These are phyloP conservation scores for Alternaria triticina DNA, from an alignment of 2,329 filamentous ascomycete species.

Conservation along the genomic window DNA sequence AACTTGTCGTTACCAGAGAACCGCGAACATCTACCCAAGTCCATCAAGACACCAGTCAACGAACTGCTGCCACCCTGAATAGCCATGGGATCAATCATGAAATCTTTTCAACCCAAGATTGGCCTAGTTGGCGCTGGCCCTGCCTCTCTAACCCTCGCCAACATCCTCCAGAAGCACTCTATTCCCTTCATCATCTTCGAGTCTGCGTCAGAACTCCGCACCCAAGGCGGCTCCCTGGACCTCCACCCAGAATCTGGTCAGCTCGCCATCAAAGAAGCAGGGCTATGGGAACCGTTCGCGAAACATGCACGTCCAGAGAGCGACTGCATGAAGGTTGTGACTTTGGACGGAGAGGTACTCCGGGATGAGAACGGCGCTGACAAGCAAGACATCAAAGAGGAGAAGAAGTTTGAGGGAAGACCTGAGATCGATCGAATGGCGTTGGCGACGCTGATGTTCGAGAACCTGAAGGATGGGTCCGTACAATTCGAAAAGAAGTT, in stretches of 20 bases:
- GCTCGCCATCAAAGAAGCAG: conserved; percentile 58
- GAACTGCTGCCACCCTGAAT: background rate
- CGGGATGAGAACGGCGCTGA: conserved; percentile 36
- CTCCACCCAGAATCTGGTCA: conserved; percentile 61
- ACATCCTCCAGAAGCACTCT: conserved; percentile 57
- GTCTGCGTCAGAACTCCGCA: conserved; percentile 45
- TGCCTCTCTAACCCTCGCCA: conserved; percentile 58
- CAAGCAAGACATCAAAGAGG: conserved; percentile 49
- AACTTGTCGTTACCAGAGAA: background rate
- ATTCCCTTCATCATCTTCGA: conserved; percentile 58
- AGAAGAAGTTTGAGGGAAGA: conserved; percentile 32
- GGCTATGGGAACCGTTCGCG: conserved; percentile 59
- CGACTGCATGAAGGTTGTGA: conserved; percentile 57
- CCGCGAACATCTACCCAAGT: background rate
- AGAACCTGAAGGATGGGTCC: conserved; percentile 53
- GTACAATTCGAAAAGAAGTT: conserved; percentile 45
- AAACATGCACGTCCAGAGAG: conserved; percentile 60
- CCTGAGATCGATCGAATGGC: conserved; percentile 60
- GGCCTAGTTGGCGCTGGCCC: conserved; percentile 50
- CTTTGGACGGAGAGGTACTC: conserved; percentile 41
- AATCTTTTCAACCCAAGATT: conserved; percentile 26
- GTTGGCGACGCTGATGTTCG: conserved; percentile 47
- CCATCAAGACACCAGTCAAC: background rate
- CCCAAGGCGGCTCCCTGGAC: conserved; percentile 53
- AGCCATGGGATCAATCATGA: background rate